Evolutionary conservation across 305 asterid genomes (phyloP), one percentile per base, ranked within the genome.

Genomic region (Fraxinus nigra): DNA sequence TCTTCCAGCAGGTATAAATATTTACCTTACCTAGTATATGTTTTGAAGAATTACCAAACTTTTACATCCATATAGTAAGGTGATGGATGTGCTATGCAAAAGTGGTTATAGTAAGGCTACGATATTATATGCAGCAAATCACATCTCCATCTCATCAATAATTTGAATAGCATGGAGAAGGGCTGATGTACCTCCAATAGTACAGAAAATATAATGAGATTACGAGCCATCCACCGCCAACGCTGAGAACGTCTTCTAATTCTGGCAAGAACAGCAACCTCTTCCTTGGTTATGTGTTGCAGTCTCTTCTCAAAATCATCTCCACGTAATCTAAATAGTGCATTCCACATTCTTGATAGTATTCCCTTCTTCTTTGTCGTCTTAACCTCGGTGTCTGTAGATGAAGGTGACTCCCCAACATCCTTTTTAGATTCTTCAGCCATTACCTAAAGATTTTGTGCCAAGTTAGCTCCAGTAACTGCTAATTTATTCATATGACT

Each of bases 291-390:
- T 84, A 95, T 94, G 80, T 95, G 87, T 85, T 94, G 85, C 92
- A 96, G 85, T 85, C 98, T 88, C 91, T 96, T 96, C 88, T 96
- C 98, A 78, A 94, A 94, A 89, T 96, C 97, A 77, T 94, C 97
- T 67, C 93, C 92, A 65, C 84, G 90, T 48, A 86, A 79, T 85
- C 98, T 87, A 82, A 92, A 89, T 79, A 96, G 76, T 56, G 90
- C 90, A 85, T 87, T 89, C 98, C 98, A 96, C 43, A 93, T 73
- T 87, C 94, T 92, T 26, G 98, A 93, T 35, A 94, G 61, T 77
- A 93, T 34, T 43, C 99, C 97, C 86, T 84, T 91, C 84, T 90
- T 93, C 82, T 92, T 89, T 14, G 80, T 75, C 80, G 51, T 88
- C 84, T 89, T 89, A 75, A 56, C 74, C 85, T 89, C 93, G 54